Evolutionary conservation across 257 asterid species (phyloP), one percentile per base, ranked within the genome.

Genomic region (Misopates orontium): DNA sequence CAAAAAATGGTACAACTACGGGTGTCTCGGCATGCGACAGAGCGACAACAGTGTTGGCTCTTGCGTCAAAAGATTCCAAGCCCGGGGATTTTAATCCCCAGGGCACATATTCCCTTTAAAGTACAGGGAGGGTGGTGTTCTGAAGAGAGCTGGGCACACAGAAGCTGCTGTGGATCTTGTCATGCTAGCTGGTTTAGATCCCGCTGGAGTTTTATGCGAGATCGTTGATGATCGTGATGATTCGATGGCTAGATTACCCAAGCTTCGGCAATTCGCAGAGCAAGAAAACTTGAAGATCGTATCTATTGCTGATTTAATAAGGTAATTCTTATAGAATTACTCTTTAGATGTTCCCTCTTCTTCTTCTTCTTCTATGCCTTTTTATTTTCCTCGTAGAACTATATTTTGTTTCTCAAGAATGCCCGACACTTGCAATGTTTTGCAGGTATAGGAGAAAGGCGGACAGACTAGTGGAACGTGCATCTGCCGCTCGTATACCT

Each of bases 141-240:
- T 94, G 56, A 94, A 94, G 85, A 73, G 99, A 82, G 99, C 99
- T 49, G 99, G 99, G 42, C 99, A 94, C 77, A 94, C 99, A 23
- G 99, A 94, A 85, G 99, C 99, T 51, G 87, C 99, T 40, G 87
- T 94, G 51, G 99, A 94, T 72, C 97, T 94, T 64, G 68, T 95
- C 41, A 44, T 77, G 82, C 84, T 93, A 53, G 97, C 99, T 59
- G 97, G 97, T 16, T 80, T 83, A 41, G 99, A 78, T 3, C 87
- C 97, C 60, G 89, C 85, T 62, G 96, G 93, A 45, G 97, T 90
- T 73, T 64, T 94, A 65, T 90, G 95, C 68, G 99, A 94, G 82
- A 74, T 94, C 70, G 99, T 94, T 58, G 99, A 88, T 69, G 97
- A 94, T n/a, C n/a, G n/a, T 61, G 99, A 94, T 77, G 99, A 97